These are phyloP conservation scores for Gyromitra esculenta DNA, from an alignment of 2,329 filamentous ascomycete species.

Conservation along the genomic window DNA sequence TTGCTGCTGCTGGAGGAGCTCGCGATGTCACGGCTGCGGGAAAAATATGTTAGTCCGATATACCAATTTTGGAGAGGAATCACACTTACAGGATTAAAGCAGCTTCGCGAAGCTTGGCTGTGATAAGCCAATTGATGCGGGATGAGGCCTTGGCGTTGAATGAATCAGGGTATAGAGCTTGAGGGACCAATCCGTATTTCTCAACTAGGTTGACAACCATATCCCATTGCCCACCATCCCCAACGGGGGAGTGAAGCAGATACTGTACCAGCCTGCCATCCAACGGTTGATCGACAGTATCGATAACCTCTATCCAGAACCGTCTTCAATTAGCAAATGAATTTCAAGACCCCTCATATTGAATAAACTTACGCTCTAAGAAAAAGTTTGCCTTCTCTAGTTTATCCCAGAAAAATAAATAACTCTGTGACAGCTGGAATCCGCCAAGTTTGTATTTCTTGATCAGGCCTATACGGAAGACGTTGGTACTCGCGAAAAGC, in stretches of 20 bases:
- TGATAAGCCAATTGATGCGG: constrained; percentile 77
- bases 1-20: constrained; percentile 29
- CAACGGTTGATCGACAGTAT: constrained; percentile 75
- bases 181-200: constrained; percentile 86
- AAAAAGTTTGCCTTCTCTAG: constrained; percentile 92
- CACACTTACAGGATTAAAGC: constrained; percentile 69
- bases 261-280: constrained; percentile 78
- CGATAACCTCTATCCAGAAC: constrained; percentile 68
- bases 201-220: constrained; percentile 81
- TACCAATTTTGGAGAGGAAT: background rate
- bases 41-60: constrained; percentile 19
- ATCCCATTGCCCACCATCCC: constrained; percentile 89
- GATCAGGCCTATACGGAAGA: constrained; percentile 89
- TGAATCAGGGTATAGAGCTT: constrained; percentile 81
- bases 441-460: constrained; percentile 78
- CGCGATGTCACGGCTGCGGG: constrained; percentile 38
- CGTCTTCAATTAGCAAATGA: constrained; percentile 12
- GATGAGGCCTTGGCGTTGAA: constrained; percentile 78
- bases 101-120: constrained; percentile 86
- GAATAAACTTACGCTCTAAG: constrained; percentile 68
- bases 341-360: background rate
- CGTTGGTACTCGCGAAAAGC: constrained; percentile 91
- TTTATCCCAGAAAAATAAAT: constrained; percentile 94
- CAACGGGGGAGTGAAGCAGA: constrained; percentile 73
- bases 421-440: constrained; percentile 88